Conservation (phyloP, 345 rosid genomes). For the Citrus mangshanensis region DNA sequence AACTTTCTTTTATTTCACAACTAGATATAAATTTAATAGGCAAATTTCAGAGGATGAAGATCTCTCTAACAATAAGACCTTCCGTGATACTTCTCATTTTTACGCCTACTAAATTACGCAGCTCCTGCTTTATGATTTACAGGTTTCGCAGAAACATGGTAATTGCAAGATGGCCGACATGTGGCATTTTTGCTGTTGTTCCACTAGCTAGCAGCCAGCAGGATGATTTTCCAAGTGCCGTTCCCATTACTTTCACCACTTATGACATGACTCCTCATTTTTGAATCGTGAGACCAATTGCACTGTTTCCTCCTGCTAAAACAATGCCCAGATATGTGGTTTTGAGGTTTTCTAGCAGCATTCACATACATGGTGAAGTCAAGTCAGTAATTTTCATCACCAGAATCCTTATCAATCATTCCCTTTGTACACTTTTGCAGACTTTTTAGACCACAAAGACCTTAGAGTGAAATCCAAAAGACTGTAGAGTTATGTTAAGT, state of each 20-base stretch:
- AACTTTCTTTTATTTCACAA: background rate
- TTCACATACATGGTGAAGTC: background rate
- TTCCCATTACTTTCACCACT: background rate
- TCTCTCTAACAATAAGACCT: background rate
- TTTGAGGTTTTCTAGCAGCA: background rate
- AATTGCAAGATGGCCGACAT: slow-evolving; percentile 10
- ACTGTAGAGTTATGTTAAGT: background rate
- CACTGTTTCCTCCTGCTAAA: background rate
- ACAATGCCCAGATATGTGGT: background rate
- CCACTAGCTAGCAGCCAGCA: background rate
- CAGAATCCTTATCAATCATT: background rate
- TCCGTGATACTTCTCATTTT: background rate
- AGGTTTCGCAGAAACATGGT: background rate
- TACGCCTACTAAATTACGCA: background rate
- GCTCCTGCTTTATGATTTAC: background rate
- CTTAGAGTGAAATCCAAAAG: background rate
- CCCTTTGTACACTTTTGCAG: background rate
- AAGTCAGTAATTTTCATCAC: background rate
- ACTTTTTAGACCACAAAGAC: background rate
- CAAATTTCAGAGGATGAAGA: background rate
- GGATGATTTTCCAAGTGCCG: slow-evolving; percentile 14
- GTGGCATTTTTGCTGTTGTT: slow-evolving; percentile 1
- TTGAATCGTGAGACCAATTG: background rate
- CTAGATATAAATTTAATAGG: background rate
- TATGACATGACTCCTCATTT: slow-evolving; percentile 7